Conservation (phyloP, 208 protist species). For the Wallacemonas sp. region DNA sequence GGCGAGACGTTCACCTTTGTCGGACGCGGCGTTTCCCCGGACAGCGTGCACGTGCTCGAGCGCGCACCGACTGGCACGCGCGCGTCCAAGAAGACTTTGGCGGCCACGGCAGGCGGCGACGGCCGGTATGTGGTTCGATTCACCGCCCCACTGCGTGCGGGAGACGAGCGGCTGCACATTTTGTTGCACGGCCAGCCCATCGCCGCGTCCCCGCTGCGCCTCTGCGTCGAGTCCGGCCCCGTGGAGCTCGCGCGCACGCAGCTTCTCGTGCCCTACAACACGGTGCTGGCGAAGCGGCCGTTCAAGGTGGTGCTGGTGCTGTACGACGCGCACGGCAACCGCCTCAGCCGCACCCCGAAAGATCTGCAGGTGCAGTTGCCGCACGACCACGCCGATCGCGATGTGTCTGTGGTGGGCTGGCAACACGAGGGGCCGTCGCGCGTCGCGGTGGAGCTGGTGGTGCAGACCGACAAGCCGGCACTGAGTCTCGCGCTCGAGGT, state of each 20-base stretch:
- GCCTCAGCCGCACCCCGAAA: constrained; percentile 22
- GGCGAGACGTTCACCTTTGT: constrained; percentile 47
- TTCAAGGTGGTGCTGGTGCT: constrained; percentile 55
- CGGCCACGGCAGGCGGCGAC: constrained; percentile 20
- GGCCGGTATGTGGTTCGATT: constrained; percentile 47
- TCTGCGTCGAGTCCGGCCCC: constrained; percentile 41
- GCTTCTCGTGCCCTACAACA: constrained; percentile 46
- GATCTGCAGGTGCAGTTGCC: constrained; percentile 21
- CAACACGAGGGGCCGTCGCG: background rate
- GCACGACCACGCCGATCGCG: constrained; percentile 6
- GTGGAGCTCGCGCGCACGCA: constrained; percentile 38
- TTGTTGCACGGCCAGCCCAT: constrained; percentile 65
- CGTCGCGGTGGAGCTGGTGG: background rate
- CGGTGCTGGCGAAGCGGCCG: constrained; percentile 48
- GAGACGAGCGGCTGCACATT: constrained; percentile 54
- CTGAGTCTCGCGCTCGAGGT: constrained; percentile 21
- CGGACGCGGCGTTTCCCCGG: constrained; percentile 24
- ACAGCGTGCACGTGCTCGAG: constrained; percentile 10
- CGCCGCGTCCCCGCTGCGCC: constrained; percentile 58
- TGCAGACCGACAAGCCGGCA: constrained; percentile 15
- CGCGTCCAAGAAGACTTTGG: constrained; percentile 23
- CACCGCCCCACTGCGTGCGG: constrained; percentile 41
- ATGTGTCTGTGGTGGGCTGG: constrained; percentile 16
- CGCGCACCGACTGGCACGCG: background rate
- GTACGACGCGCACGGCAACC: constrained; percentile 50